Percentiles rank a stretch among this genome's conserved stretches.
Evolutionary conservation across 2,329 filamentous ascomycete species (phyloP).

Genomic region (Pestalotiopsis sp.): DNA sequence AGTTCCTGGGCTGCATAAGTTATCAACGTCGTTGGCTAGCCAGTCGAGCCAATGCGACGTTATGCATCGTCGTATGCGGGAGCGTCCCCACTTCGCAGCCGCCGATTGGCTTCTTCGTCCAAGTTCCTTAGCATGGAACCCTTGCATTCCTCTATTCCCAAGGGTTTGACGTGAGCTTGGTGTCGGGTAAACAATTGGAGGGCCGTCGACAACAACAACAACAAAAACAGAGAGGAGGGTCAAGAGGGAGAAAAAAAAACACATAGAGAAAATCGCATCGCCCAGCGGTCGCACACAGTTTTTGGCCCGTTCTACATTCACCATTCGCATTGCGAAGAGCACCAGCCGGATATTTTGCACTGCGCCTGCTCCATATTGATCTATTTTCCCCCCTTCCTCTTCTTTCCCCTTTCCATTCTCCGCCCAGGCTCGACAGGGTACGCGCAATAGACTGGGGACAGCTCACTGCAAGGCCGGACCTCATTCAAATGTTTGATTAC

Average conservation of each 20-base stretch:
- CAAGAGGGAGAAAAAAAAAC: background rate
- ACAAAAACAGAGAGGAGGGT: background rate
- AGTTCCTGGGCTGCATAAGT: background rate
- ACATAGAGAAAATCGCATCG: background rate
- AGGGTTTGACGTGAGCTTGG: background rate
- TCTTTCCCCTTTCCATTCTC: background rate
- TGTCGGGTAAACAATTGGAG: background rate
- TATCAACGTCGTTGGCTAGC: background rate
- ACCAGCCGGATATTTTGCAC: background rate
- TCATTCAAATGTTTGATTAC: conserved; percentile 15
- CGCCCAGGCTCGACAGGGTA: background rate
- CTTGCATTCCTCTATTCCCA: background rate
- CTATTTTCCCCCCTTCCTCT: background rate
- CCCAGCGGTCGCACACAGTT: background rate
- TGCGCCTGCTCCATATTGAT: background rate
- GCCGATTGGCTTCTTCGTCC: background rate
- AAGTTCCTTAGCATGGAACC: background rate
- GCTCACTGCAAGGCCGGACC: conserved; percentile 2
- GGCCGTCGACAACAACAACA: background rate
- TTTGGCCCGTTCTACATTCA: background rate
- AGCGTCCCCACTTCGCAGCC: background rate
- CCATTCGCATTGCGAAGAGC: background rate
- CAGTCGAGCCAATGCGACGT: background rate
- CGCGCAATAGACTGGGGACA: conserved; percentile 3
- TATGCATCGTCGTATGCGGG: background rate